Evolutionary conservation across 2,329 filamentous ascomycete species (phyloP).

Genomic region (Eutypella sp.): DNA sequence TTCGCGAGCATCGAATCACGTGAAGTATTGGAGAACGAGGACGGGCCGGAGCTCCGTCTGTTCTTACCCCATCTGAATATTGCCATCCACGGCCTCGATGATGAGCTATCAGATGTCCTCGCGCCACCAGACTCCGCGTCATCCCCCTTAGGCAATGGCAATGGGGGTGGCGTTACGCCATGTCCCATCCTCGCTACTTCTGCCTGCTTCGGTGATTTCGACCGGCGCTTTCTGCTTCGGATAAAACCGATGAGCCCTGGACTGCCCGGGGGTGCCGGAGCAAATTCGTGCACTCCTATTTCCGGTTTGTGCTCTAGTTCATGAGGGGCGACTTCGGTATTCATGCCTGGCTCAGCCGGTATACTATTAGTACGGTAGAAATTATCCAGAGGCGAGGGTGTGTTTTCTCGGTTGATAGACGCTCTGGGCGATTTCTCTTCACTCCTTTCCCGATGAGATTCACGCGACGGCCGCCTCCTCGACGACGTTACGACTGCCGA

Average conservation of each 20-base stretch:
- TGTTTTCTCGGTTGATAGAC: slow-evolving; percentile 15
- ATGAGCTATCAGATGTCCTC: slow-evolving; percentile 52
- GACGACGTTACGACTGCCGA: slow-evolving; percentile 54
- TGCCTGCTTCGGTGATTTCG: slow-evolving; percentile 43
- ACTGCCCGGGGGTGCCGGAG: slow-evolving; percentile 24
- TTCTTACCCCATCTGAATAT: slow-evolving; percentile 68
- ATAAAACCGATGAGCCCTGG: slow-evolving; percentile 34
- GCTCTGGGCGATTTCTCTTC: slow-evolving; percentile 21
- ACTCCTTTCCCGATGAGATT: slow-evolving; percentile 26
- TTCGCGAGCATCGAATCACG: slow-evolving; percentile 70
- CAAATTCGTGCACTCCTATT: slow-evolving; percentile 8
- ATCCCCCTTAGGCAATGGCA: slow-evolving; percentile 34
- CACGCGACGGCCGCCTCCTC: slow-evolving; percentile 42
- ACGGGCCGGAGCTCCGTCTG: slow-evolving; percentile 53
- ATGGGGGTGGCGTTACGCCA: slow-evolving; percentile 28
- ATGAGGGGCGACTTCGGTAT: slow-evolving; percentile 3
- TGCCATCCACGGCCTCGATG: slow-evolving; percentile 58
- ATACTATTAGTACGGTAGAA: slow-evolving; percentile 47
- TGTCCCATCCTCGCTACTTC: slow-evolving; percentile 32
- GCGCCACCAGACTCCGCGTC: slow-evolving; percentile 46
- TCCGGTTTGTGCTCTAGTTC: slow-evolving; percentile 9
- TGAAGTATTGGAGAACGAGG: slow-evolving; percentile 89
- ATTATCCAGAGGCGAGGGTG: slow-evolving; percentile 34
- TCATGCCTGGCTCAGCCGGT: slow-evolving; percentile 26
- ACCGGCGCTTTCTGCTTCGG: slow-evolving; percentile 42